Conservation (phyloP, 2,329 filamentous ascomycete species). For the Ophiognomonia clavigignenti-juglandacearum region DNA sequence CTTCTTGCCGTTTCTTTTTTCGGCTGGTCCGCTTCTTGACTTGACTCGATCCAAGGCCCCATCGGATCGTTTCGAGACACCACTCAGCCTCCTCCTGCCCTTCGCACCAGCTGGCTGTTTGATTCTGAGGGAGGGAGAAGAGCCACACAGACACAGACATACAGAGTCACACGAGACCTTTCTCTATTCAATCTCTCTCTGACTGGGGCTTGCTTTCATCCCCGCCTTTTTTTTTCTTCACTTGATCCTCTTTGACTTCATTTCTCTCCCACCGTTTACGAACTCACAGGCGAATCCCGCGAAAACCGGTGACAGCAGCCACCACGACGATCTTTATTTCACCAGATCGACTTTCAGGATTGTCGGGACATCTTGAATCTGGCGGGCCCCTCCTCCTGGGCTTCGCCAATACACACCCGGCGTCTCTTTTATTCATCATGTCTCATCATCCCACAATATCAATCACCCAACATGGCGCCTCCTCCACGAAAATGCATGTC, state of each 20-base stretch:
- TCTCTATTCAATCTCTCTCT: background rate
- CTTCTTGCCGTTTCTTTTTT: conserved; percentile 1
- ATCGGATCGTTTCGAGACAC: too few relatives aligned
- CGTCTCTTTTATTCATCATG: background rate
- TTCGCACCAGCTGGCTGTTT: too few relatives aligned
- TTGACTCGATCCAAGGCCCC: background rate
- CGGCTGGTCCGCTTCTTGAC: background rate
- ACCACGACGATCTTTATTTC: background rate
- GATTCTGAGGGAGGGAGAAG: too few relatives aligned
- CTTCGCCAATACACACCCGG: background rate
- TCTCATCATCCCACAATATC: conserved; percentile 12
- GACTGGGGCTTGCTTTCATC: background rate
- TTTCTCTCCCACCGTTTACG: background rate
- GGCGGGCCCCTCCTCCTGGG: background rate
- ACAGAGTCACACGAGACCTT: too few relatives aligned
- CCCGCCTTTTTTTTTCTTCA: background rate
- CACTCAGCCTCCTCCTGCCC: too few relatives aligned
- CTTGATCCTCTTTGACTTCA: background rate
- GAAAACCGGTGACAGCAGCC: background rate
- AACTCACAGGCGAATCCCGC: too few relatives aligned
- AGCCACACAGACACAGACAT: too few relatives aligned
- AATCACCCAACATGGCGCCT: conserved; percentile 9
- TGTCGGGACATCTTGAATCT: too few relatives aligned
- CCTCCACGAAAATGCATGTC: conserved; percentile 18
- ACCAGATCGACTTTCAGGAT: too few relatives aligned